Evolutionary conservation across 2,329 filamentous ascomycete genomes (phyloP), one percentile per base, ranked within the genome.

Genomic region (Clonostachys rosea): DNA sequence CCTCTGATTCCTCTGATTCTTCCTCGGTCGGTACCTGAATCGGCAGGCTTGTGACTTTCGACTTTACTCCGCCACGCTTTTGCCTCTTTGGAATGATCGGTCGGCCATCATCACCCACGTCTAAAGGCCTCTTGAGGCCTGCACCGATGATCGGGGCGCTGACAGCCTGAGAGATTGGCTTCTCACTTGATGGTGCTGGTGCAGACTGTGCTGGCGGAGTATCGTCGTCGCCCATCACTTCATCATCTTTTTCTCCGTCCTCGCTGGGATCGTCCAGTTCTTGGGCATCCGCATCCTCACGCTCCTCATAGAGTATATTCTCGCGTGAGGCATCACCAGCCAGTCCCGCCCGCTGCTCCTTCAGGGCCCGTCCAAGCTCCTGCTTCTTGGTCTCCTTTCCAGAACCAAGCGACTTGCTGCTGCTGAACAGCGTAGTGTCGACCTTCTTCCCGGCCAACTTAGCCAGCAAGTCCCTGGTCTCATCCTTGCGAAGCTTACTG

Each of bases 401-500:
- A 54, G 85, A 82, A 1, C 91, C 91, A 9, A 97, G 69, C 48
- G 83, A 82, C 54, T 82, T 88, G 45, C 86, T 88, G 63, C 90
- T 96, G 49, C 83, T 77, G 51, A 95, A 86, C 17, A 90, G 71
- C 51, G 80, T 89, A 2, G 89, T 95, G 62, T 97, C 91, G 54
- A 94, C 80, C 59, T 87, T 91, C 47, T 82, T 78, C 50, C 82
- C 76, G 16, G 89, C 88, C 24, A 99, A 76, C 62, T 94, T 91
- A 61, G 88, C 87, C 56, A 97, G 76, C 33, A 99, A 73, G 48
- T 84, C 87, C 30, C 89, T 76, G 59, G 89, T 95, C 65, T 97
- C 92, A 61, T 99, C 94, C 65, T 95, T 96, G 65, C 85, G 88
- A 42, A 99, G 74, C 75, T 99, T 99, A 49, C 80, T 94, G 59